These are phyloP conservation scores for Vanrija sp. DNA, from an alignment of 1,284 basidiomycete genomes.

Conservation along the genomic window DNA sequence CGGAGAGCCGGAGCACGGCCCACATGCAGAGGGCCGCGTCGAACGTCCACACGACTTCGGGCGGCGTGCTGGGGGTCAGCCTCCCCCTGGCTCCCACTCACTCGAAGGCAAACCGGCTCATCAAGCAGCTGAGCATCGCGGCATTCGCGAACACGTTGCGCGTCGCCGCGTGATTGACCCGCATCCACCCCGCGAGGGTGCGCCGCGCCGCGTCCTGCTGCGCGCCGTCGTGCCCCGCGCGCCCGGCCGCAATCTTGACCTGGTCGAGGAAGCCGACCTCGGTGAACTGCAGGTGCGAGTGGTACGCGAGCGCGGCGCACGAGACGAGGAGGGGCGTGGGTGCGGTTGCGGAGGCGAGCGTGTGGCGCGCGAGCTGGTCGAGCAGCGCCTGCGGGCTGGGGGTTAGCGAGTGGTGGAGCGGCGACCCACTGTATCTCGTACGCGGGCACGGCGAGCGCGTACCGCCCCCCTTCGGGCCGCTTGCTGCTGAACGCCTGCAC, in stretches of 20 bases:
- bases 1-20: constrained; percentile 12
- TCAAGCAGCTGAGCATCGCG: constrained; percentile 16
- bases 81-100: neutral
- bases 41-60: constrained; percentile 23
- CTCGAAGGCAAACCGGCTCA: constrained; percentile 20
- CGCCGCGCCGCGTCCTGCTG: neutral
- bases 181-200: constrained; percentile 11
- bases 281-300: constrained; percentile 21
- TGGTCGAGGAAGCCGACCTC: constrained; percentile 15
- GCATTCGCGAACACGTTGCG: constrained; percentile 21
- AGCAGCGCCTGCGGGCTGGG: constrained; percentile 17
- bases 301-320: constrained; percentile 23
- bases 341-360: constrained; percentile 1
- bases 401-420: neutral
- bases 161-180: neutral
- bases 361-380: constrained; percentile 17
- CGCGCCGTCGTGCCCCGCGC: constrained; percentile 2
- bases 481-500: neutral
- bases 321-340: constrained; percentile 18
- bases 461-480: neutral
- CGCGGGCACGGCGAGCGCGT: constrained; percentile 6
- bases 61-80: constrained; percentile 16
- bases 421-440: constrained; percentile 16
- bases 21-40: constrained; percentile 25
- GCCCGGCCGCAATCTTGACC: constrained; percentile 24